A percentile compares a stretch with the other conserved stretches of the same genome.
Evolutionary conservation across 345 rosid genomes (phyloP).

Genomic region (Eucalyptus pauciflora): DNA sequence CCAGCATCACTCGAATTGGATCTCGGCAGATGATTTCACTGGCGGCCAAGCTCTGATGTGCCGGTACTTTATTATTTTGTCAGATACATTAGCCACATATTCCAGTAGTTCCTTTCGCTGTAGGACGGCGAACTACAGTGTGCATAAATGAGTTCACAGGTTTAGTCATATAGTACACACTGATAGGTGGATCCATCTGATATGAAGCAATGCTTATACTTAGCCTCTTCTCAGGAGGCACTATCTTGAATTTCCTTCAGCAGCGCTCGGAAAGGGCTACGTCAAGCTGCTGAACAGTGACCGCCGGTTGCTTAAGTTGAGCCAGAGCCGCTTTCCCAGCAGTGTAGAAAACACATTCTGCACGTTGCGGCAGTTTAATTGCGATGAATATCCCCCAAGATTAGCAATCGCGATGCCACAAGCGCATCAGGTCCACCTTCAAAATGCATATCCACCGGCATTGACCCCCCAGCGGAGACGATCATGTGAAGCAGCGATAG

Average conservation of each 20-base stretch:
- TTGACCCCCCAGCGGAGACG: neutral
- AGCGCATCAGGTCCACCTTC: neutral
- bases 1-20: slow-evolving; percentile 14
- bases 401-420: neutral
- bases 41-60: slow-evolving; percentile 2
- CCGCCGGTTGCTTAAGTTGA: slow-evolving; percentile 13
- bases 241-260: slow-evolving; percentile 25
- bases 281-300: slow-evolving; percentile 33
- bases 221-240: slow-evolving; percentile 30
- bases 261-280: slow-evolving; percentile 27
- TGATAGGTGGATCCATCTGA: neutral
- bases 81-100: neutral
- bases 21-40: slow-evolving; percentile 2
- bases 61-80: neutral
- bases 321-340: slow-evolving; percentile 10
- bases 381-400: neutral
- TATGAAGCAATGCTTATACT: neutral
- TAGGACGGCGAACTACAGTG: neutral
- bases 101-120: neutral
- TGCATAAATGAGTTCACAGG: neutral
- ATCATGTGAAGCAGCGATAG: neutral
- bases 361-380: neutral
- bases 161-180: neutral
- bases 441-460: neutral
- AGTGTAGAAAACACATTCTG: neutral